Conservation (phyloP, 1,284 basidiomycete species). For the Spongispora temasekensis region DNA sequence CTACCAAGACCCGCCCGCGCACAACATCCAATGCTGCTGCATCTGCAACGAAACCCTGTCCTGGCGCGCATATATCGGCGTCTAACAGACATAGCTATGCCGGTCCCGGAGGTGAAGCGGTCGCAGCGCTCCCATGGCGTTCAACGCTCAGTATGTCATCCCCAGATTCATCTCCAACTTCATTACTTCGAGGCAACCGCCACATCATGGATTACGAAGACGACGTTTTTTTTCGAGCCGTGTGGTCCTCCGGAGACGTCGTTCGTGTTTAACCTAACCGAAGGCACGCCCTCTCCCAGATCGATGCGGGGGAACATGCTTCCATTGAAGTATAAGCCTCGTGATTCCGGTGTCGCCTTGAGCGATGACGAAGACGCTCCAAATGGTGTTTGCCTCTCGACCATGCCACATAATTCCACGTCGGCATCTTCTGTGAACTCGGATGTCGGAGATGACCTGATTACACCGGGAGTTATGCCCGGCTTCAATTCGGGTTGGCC, state of each 20-base stretch:
- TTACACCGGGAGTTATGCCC: conserved; percentile 65
- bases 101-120: conserved; percentile 27
- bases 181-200: conserved; percentile 26
- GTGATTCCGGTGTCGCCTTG: conserved; percentile 66
- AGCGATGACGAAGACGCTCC: conserved; percentile 58
- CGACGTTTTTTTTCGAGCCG: conserved; percentile 58
- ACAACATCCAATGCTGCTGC: conserved; percentile 24
- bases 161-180: conserved; percentile 50
- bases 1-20: conserved; percentile 19
- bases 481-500: conserved; percentile 65
- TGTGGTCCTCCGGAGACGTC: conserved; percentile 45
- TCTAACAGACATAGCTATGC: conserved; percentile 65
- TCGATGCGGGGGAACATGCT: conserved; percentile 45
- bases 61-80: conserved; percentile 32
- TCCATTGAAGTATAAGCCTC: conserved; percentile 67
- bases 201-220: conserved; percentile 48
- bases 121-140: conserved; percentile 46
- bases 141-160: conserved; percentile 42
- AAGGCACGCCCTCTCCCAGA: conserved; percentile 59
- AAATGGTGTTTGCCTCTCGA: conserved; percentile 35
- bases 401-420: conserved; percentile 54
- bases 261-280: conserved; percentile 56
- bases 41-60: conserved; percentile 6
- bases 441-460: conserved; percentile 55
- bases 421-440: conserved; percentile 63